Conservation (phyloP, 2,329 filamentous ascomycete genomes). For the Coniochaeta sp. region DNA sequence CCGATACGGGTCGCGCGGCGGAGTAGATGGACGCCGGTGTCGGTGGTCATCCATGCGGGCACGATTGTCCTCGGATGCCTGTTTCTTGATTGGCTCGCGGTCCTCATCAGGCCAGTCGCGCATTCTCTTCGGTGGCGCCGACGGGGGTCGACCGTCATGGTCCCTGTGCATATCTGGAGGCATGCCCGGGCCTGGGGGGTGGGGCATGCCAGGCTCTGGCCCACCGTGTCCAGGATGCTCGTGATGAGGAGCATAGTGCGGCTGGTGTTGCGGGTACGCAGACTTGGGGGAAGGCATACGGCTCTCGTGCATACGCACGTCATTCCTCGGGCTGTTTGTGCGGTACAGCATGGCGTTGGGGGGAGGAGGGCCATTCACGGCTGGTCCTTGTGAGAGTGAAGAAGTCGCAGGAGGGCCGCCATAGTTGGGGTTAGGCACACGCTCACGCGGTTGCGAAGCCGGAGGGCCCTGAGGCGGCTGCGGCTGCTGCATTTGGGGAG, state of each 20-base stretch:
- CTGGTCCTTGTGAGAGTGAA: conserved; percentile 28
- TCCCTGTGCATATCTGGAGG: conserved; percentile 62
- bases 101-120: conserved; percentile 90
- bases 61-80: conserved; percentile 79
- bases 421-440: conserved; percentile 55
- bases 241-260: conserved; percentile 63
- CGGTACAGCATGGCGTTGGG: conserved; percentile 62
- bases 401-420: conserved; percentile 46
- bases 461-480: conserved; percentile 30
- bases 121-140: conserved; percentile 73
- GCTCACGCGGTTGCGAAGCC: conserved; percentile 35
- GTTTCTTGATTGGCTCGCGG: conserved; percentile 66
- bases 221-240: conserved; percentile 55
- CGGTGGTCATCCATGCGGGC: conserved; percentile 80
- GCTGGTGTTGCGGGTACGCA: conserved; percentile 71
- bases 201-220: conserved; percentile 56
- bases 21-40: conserved; percentile 71
- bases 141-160: conserved; percentile 68
- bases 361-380: conserved; percentile 36
- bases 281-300: conserved; percentile 88
- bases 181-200: conserved; percentile 42
- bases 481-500: conserved; percentile 26
- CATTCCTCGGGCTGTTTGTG: conserved; percentile 72
- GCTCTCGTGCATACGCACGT: conserved; percentile 76
- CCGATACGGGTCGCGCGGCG: conserved; percentile 61